Base-by-base conservation (phyloP, 441 rosid species). In the Cnidoscolus chayamansa region DNA sequence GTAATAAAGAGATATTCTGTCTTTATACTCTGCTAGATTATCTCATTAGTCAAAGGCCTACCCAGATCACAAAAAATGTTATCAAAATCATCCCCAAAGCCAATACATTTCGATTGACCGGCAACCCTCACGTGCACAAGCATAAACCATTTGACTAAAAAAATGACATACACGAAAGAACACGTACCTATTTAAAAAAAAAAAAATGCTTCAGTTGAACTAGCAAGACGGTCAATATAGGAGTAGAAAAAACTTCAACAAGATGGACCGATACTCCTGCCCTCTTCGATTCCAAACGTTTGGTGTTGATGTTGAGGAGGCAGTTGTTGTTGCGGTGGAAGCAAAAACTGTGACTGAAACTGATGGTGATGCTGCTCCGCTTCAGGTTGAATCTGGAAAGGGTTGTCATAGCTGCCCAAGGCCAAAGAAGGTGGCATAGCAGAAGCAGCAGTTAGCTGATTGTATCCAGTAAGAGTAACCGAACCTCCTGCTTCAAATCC, bases 361-460 rank as follows among this genome's bases (percentile, higher is more conserved):
- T 65, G 69, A 12, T 49, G 45, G 7, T 40, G 69, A 12, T 48
- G 69, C 3, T 65, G 40, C 55, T 11, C 13, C 13, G 13, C 31
- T 40, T 65, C 64, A 5, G 62, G 48, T 54, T 76, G 78, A 65
- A 87, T 75, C 77, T 83, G 90, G 68, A 81, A 89, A n/a, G 82
- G 67, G 56, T 8, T 63, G 43, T 81, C 79, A 47, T 72, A 81
- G 43, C 76, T 65, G 7, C 87, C 86, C 10, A 85, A 76, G 35
- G 77, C 79, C 73, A 79, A 70, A 16, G 85, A 79, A 31, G 90
- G 89, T 16, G 89, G 85, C 80, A 85, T 82, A 1, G 79, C 74
- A 19, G 79, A 65, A 0, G 75, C 72, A 4, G 79, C 74, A 16
- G 75, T 58, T 40, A 80, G 49, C 16, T 83, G 91, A 58, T 83